Conservation (phyloP, 305 asterid species). For the Ajuga reptans region DNA sequence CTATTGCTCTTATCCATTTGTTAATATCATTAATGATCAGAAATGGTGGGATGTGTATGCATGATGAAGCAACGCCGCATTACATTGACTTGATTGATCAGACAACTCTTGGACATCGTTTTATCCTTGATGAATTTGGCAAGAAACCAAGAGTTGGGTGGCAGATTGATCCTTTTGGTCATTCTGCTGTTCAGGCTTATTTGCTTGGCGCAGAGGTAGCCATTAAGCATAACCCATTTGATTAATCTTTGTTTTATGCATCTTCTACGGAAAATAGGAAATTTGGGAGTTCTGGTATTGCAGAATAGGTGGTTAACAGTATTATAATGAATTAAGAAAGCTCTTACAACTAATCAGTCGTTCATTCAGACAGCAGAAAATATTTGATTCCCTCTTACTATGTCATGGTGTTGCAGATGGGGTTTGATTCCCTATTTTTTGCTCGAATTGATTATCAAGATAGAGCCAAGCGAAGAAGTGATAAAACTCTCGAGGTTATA, state of each 20-base stretch:
- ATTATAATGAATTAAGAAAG: not conserved
- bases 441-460: constrained; percentile 92
- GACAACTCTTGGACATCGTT: constrained; percentile 71
- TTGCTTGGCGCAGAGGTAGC: constrained; percentile 80
- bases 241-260: not conserved
- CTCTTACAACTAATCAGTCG: not conserved
- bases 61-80: constrained; percentile 83
- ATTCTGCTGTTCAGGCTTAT: constrained; percentile 83
- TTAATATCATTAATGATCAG: constrained; percentile 28
- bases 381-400: constrained; percentile 22
- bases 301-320: not conserved
- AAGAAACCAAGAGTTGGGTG: constrained; percentile 72
- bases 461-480: constrained; percentile 54
- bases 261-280: not conserved
- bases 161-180: constrained; percentile 94
- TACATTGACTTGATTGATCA: constrained; percentile 83
- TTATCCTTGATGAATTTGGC: constrained; percentile 50
- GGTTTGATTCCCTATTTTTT: constrained; percentile 83
- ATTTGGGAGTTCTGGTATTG: not conserved
- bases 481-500: constrained; percentile 67
- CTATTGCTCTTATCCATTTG: not conserved
- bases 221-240: not conserved
- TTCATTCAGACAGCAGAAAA: not conserved
- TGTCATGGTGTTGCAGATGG: constrained; percentile 45
- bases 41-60: constrained; percentile 91